Evolutionary conservation across 805 yeast species (phyloP).

Genomic region (Yamadazyma philogaea): DNA sequence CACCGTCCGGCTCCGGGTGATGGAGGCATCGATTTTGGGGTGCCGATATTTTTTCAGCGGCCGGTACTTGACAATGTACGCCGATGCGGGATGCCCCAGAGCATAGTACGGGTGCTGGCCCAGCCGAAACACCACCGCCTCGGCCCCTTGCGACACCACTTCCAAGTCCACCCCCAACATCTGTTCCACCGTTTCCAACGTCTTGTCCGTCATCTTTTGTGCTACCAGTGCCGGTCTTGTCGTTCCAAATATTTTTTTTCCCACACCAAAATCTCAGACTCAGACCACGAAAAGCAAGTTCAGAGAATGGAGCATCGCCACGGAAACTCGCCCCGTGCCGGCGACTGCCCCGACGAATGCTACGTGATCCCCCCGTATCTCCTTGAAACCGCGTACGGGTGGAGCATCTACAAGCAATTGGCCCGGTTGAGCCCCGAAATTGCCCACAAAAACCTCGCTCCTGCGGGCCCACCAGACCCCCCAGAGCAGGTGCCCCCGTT

Average conservation of each 20-base stretch:
- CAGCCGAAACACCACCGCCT: conserved; percentile 72
- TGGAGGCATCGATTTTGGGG: conserved; percentile 67
- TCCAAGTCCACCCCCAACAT: conserved; percentile 49
- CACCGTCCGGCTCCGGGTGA: conserved; percentile 77
- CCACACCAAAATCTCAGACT: neutral
- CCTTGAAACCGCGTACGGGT: conserved; percentile 36
- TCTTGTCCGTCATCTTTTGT: conserved; percentile 56
- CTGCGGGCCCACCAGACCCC: conserved; percentile 14
- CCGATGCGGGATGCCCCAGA: conserved; percentile 23
- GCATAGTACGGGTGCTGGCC: conserved; percentile 61
- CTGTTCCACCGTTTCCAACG: conserved; percentile 41
- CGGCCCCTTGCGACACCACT: conserved; percentile 84
- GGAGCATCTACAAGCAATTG: conserved; percentile 17
- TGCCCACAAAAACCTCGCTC: conserved; percentile 5
- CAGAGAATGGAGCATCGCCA: neutral
- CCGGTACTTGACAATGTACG: conserved; percentile 74
- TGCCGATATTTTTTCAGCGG: conserved; percentile 92
- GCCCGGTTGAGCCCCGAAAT: neutral
- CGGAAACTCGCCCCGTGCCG: conserved; percentile 2
- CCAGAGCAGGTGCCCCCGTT: conserved; percentile 18
- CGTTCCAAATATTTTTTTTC: neutral
- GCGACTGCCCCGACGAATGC: conserved; percentile 8
- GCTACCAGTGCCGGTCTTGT: no score
- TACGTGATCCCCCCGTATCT: conserved; percentile 44
- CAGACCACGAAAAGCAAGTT: neutral